Percentiles rank a stretch among this genome's conserved stretches.
These are phyloP conservation scores for Babesia bigemina DNA, from an alignment of 169 alveolate genomes.

Conservation along the genomic window DNA sequence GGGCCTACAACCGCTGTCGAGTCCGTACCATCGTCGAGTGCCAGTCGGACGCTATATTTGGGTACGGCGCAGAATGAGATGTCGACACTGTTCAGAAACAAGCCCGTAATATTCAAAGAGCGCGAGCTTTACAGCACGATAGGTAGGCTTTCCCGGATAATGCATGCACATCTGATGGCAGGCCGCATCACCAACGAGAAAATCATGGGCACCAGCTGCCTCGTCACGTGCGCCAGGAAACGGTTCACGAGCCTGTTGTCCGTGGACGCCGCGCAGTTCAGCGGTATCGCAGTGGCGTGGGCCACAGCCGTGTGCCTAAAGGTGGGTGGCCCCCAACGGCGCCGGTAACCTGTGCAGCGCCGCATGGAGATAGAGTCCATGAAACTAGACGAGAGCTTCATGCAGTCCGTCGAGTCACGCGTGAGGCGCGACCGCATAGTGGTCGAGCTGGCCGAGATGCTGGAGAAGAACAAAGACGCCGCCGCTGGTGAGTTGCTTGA, in stretches of 20 bases:
- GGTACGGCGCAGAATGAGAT: constrained; percentile 16
- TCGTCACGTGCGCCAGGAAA: constrained; percentile 26
- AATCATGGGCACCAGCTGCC: constrained; percentile 18
- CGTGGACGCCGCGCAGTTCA: constrained; percentile 25
- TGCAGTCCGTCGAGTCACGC: constrained; percentile 25
- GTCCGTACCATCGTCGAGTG: constrained; percentile 67
- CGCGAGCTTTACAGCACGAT: constrained; percentile 49
- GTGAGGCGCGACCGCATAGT: constrained; percentile 49
- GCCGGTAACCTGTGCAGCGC: constrained; percentile 22
- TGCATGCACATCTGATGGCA: background rate
- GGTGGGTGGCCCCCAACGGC: constrained; percentile 22
- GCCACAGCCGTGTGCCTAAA: constrained; percentile 59
- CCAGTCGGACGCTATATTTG: constrained; percentile 28
- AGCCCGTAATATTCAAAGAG: constrained; percentile 34
- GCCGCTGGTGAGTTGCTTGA: constrained; percentile 2
- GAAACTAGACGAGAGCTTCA: constrained; percentile 38
- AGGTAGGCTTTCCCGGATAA: constrained; percentile 14
- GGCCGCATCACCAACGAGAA: constrained; percentile 48
- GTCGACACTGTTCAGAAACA: background rate
- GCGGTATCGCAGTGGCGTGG: constrained; percentile 62
- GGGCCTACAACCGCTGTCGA: constrained; percentile 49
- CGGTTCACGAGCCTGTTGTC: constrained; percentile 30
- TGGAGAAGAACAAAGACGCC: constrained; percentile 23
- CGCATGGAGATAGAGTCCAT: constrained; percentile 40
- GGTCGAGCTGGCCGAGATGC: constrained; percentile 25